Evolutionary conservation across 257 asterid genomes (phyloP).

Genomic region (Vinca minor): DNA sequence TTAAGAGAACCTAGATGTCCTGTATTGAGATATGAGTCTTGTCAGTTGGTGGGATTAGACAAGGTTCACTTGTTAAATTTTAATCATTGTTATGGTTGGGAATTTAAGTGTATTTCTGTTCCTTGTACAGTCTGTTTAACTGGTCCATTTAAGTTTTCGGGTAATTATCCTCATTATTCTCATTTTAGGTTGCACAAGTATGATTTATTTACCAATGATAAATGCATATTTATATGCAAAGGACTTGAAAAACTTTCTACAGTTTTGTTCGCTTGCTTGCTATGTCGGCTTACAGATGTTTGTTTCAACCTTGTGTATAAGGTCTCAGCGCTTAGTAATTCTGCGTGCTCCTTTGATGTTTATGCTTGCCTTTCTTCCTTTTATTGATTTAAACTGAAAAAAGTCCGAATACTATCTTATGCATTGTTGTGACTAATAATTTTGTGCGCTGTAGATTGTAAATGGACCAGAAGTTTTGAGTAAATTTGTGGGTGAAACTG

Average conservation of each 20-base stretch:
- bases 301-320: background rate
- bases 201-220: background rate
- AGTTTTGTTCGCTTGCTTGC: background rate
- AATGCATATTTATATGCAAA: background rate
- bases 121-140: background rate
- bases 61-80: background rate
- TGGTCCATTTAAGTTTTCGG: background rate
- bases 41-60: background rate
- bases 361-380: background rate
- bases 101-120: background rate
- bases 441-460: slow-evolving; percentile 52
- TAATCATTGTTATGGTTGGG: too few relatives aligned
- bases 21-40: background rate
- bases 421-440: slow-evolving; percentile 7
- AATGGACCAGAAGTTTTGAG: slow-evolving; percentile 98
- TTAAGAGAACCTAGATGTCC: background rate
- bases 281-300: background rate
- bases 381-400: background rate
- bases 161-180: background rate
- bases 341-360: background rate
- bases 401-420: background rate
- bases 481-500: slow-evolving; percentile 98
- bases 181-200: background rate
- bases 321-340: too few relatives aligned
- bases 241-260: background rate